Conservation (phyloP, 495 filamentous ascomycete species). For the Chaetomidium leptoderma region DNA sequence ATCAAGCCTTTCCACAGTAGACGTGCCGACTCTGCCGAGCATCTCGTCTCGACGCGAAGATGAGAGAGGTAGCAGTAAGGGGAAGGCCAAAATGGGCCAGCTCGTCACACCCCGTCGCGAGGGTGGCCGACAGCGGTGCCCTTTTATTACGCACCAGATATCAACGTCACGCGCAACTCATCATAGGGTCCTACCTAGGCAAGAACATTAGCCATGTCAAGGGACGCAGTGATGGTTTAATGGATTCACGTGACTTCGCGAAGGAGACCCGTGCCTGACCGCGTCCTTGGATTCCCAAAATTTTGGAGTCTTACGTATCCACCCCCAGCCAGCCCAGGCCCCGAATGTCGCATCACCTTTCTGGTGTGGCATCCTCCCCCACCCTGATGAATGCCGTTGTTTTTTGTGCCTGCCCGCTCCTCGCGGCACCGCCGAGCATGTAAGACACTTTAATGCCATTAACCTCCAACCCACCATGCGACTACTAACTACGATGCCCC, state of each 20-base stretch:
- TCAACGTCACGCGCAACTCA: too few relatives aligned
- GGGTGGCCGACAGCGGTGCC: too few relatives aligned
- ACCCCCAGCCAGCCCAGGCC: too few relatives aligned
- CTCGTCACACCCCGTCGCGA: too few relatives aligned
- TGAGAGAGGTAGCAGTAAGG: too few relatives aligned
- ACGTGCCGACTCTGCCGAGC: background rate
- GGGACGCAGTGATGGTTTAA: constrained; percentile 6
- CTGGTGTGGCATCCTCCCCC: background rate
- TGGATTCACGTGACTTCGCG: constrained; percentile 27
- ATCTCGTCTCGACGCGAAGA: too few relatives aligned
- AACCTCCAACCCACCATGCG: too few relatives aligned
- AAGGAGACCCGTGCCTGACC: background rate
- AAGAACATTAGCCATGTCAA: background rate
- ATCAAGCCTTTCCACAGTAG: background rate
- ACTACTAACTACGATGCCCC: background rate
- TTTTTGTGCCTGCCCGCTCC: constrained; percentile 46
- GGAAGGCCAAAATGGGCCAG: too few relatives aligned
- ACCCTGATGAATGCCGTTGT: constrained; percentile 35
- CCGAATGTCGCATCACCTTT: background rate
- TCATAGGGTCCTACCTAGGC: too few relatives aligned
- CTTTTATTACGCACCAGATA: too few relatives aligned
- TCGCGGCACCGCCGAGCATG: constrained; percentile 62
- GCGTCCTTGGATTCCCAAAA: constrained; percentile 1
- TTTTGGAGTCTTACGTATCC: constrained; percentile 2
- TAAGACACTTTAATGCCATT: constrained; percentile 39